Evolutionary conservation across 768 basidiomycete genomes (phyloP).

Genomic region (Leccinum variicolor): DNA sequence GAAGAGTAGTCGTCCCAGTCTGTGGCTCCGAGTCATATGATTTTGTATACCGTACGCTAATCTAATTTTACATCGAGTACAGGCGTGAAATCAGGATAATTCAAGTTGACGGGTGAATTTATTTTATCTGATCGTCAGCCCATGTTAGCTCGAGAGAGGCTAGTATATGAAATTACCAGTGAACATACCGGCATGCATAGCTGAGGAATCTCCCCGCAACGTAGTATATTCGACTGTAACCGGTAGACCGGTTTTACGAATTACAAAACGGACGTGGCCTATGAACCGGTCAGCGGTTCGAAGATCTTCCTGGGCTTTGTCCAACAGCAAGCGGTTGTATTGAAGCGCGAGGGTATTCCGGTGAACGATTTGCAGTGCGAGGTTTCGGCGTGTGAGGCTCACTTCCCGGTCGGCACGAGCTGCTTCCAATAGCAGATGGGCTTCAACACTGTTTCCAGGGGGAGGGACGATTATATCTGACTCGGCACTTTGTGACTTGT

Average conservation of each 20-base stretch:
- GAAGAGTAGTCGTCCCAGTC: constrained; percentile 5
- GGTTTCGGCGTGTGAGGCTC: neutral
- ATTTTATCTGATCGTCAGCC: neutral
- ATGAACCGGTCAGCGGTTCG: neutral
- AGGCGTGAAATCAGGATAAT: neutral
- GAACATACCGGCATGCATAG: too few species aligned
- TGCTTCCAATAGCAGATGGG: neutral
- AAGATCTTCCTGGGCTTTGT: neutral
- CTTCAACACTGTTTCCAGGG: neutral
- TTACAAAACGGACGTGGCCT: neutral
- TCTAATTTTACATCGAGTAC: neutral
- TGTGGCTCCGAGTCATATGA: too few species aligned
- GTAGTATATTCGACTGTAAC: neutral
- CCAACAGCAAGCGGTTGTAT: neutral
- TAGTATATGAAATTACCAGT: too few species aligned
- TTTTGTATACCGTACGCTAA: neutral
- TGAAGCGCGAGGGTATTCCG: neutral
- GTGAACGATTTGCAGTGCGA: neutral
- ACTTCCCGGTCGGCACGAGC: neutral
- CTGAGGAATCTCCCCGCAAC: neutral
- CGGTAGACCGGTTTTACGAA: neutral
- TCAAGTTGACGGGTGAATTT: neutral
- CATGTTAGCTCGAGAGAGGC: neutral
- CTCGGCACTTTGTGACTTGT: neutral
- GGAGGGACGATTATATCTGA: neutral